Evolutionary conservation across 306 rosid genomes (phyloP).

Genomic region (Datisca glomerata): DNA sequence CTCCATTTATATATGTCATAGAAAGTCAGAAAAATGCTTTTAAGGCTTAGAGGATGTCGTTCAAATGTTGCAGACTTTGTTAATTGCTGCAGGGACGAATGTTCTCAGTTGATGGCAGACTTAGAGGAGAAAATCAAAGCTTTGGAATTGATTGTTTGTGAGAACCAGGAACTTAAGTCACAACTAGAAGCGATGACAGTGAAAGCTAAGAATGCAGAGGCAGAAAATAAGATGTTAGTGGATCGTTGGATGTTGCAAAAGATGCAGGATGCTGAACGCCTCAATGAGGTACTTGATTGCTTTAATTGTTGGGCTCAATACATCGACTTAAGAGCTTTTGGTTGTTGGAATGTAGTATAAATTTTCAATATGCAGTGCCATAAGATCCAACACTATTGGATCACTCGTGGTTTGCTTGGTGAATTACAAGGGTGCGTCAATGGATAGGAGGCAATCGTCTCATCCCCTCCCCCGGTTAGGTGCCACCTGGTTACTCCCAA

Average conservation of each 20-base stretch:
- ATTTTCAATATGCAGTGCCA: not conserved
- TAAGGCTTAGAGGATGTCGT: constrained; percentile 4
- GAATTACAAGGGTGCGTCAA: too few relatives aligned
- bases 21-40: too few relatives aligned
- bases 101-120: constrained; percentile 51
- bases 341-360: not conserved
- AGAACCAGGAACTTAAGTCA: constrained; percentile 60
- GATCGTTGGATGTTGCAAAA: constrained; percentile 97
- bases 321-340: not conserved
- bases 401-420: too few relatives aligned
- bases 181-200: constrained; percentile 51
- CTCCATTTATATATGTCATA: not conserved
- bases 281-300: constrained; percentile 60
- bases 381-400: too few relatives aligned
- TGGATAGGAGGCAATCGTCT: too few relatives aligned
- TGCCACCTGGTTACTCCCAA: too few relatives aligned
- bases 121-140: constrained; percentile 65
- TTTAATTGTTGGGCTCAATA: constrained; percentile 3
- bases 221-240: constrained; percentile 81
- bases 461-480: too few relatives aligned
- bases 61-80: constrained; percentile 3
- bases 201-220: constrained; percentile 61
- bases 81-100: constrained; percentile 52
- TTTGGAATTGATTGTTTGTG: constrained; percentile 55
- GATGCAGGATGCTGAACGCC: constrained; percentile 99